These are phyloP conservation scores for Saccharomycopsis vini DNA, from an alignment of 805 yeast genomes.

Conservation along the genomic window DNA sequence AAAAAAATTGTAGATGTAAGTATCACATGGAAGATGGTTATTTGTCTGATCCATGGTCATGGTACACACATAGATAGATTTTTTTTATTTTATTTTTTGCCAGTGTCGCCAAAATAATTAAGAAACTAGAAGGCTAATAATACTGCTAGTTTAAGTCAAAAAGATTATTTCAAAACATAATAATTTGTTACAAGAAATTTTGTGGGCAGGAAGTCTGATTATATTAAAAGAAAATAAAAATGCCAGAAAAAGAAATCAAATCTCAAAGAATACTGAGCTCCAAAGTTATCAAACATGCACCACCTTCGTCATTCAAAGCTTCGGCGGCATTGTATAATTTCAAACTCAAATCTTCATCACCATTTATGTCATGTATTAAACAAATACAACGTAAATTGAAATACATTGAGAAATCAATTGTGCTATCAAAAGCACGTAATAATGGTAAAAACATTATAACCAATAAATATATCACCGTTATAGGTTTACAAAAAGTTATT, in stretches of 20 bases:
- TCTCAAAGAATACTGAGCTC: not conserved
- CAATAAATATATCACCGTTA: slow-evolving; percentile 40
- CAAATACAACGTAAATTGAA: slow-evolving; percentile 45
- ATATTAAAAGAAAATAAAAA: not conserved
- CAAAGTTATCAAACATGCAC: slow-evolving; percentile 44
- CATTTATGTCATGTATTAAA: slow-evolving; percentile 66
- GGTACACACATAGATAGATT: too few relatives aligned
- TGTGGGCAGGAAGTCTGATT: not conserved
- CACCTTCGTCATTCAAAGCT: slow-evolving; percentile 36
- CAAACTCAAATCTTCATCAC: slow-evolving; percentile 56
- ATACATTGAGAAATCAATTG: slow-evolving; percentile 22
- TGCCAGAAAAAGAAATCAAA: not conserved
- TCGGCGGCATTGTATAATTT: slow-evolving; percentile 40
- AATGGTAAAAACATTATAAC: slow-evolving; percentile 18
- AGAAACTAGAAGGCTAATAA: too few relatives aligned
- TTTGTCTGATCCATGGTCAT: too few relatives aligned
- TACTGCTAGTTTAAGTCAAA: too few relatives aligned
- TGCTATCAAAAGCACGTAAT: slow-evolving; percentile 34
- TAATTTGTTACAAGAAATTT: not conserved
- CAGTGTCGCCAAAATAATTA: too few relatives aligned
- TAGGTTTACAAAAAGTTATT: slow-evolving; percentile 73
- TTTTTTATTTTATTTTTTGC: too few relatives aligned
- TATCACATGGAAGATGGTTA: too few relatives aligned
- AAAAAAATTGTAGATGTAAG: too few relatives aligned
- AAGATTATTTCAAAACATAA: too few relatives aligned